These are phyloP conservation scores for Petunia hybrid DNA, from an alignment of 305 asterid genomes.

Conservation along the genomic window DNA sequence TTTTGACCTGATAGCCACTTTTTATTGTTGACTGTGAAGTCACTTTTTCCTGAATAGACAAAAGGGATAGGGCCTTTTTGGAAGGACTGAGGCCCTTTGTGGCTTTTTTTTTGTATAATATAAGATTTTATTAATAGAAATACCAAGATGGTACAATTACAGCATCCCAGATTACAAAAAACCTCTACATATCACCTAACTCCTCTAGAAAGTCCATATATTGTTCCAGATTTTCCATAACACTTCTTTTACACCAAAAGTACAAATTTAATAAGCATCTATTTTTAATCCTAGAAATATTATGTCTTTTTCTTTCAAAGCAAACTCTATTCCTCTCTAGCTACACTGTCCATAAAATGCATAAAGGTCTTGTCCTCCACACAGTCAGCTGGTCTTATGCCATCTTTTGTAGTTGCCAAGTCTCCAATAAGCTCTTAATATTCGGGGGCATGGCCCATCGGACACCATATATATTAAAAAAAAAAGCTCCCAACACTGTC, in stretches of 20 bases:
- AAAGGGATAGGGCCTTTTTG: no score
- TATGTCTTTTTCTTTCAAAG: slow-evolving; percentile 2
- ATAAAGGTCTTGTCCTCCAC: not conserved
- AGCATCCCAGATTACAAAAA: not conserved
- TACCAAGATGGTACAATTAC: slow-evolving; percentile 15
- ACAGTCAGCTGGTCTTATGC: not conserved
- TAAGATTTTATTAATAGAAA: not conserved
- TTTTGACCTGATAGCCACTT: no score
- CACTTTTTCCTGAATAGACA: no score
- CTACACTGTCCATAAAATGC: not conserved
- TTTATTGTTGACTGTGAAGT: no score
- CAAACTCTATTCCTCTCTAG: not conserved
- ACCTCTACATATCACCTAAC: not conserved
- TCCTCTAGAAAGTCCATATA: slow-evolving; percentile 1
- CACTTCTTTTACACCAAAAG: not conserved
- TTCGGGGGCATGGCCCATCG: not conserved
- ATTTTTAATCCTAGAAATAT: not conserved
- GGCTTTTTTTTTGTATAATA: not conserved
- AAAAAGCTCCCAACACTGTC: not conserved
- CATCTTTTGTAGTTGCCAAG: not conserved
- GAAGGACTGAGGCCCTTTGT: no score
- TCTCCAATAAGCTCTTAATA: not conserved
- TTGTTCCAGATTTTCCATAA: not conserved
- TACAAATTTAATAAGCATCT: not conserved
- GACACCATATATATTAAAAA: not conserved